Evolutionary conservation across 202 grass and related monocot species (phyloP), one percentile per base, ranked within the genome.

Genomic region (Cymbopogon flexuosus): DNA sequence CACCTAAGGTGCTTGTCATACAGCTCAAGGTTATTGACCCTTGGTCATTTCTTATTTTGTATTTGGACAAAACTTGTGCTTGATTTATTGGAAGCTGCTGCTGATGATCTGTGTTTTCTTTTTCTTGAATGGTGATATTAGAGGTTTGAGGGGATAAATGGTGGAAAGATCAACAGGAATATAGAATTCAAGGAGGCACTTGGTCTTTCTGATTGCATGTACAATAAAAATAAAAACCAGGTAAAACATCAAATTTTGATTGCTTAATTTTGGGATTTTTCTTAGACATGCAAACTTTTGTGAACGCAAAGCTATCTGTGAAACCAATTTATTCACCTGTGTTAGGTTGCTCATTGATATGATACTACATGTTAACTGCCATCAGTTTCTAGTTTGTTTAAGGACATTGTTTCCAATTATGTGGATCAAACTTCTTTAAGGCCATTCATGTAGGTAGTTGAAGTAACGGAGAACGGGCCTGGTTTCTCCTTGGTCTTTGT

Each of bases 111-210:
- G 1, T 81, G 51, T 40, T 73, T 79, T 51, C 3, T 4, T 54
- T 77, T 33, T 10, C n/a, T 13, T 5, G 62, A 21, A 56, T 45
- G 45, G n/a, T 70, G 42, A 75, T 75, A 58, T 54, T 81, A 99
- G 96, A 99, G 96, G 81, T 99, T 99, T 69, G 96, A 93, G 77
- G 96, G 96, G 49, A 84, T 96, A 82, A 73, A 88, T 93, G 96
- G 96, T 41, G 88, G 90, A 59, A 99, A 99, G 85, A 99, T 99
- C 35, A 95, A 99, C 54, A 79, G 87, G 57, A 95, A 83, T 43
- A 96, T 99, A 58, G 92, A 91, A 82, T 99, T 99, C 85, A 90
- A 96, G 70, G 96, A 99, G 47, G 10, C 74, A 46, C 83, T 99
- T 54, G 74, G 82, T 62, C 92, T 99, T 93, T 96, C 92, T 34